Percentiles rank a stretch among this genome's conserved stretches.
Conservation (phyloP, 2,329 filamentous ascomycete species). For the Exophiala sp. region DNA sequence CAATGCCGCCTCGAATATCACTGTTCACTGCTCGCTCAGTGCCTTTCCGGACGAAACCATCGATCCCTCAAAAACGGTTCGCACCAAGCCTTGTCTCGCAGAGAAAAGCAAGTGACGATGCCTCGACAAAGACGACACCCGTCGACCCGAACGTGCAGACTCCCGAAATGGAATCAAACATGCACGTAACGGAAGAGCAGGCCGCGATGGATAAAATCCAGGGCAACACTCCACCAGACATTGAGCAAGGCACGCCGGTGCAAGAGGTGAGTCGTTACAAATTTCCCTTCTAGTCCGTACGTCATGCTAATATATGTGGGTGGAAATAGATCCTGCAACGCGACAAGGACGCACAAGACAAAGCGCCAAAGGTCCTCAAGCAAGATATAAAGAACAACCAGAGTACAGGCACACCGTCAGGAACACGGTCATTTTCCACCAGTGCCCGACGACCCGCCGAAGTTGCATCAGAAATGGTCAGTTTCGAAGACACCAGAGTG, state of each 20-base stretch:
- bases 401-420: conserved; percentile 3
- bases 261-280: conserved; percentile 54
- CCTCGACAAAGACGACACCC: conserved; percentile 26
- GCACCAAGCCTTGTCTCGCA: conserved; percentile 28
- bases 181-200: conserved; percentile 64
- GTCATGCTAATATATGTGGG: background rate
- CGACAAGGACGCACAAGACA: conserved; percentile 59
- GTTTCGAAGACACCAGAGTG: conserved; percentile 29
- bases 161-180: conserved; percentile 52
- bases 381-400: conserved; percentile 51
- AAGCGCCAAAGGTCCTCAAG: conserved; percentile 65
- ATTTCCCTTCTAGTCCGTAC: background rate
- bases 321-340: conserved; percentile 56
- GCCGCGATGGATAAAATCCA: conserved; percentile 57
- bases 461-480: conserved; percentile 28
- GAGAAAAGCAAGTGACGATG: conserved; percentile 28
- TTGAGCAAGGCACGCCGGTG: conserved; percentile 63
- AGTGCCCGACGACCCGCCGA: conserved; percentile 40
- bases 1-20: conserved; percentile 57
- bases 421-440: conserved; percentile 56
- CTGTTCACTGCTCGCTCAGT: conserved; percentile 40
- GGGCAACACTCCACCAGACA: conserved; percentile 57
- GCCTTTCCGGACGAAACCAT: conserved; percentile 27
- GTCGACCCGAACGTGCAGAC: conserved; percentile 33
- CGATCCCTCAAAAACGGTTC: conserved; percentile 19